Base-by-base conservation (phyloP, 768 basidiomycete genomes). In the Vararia minispora region DNA sequence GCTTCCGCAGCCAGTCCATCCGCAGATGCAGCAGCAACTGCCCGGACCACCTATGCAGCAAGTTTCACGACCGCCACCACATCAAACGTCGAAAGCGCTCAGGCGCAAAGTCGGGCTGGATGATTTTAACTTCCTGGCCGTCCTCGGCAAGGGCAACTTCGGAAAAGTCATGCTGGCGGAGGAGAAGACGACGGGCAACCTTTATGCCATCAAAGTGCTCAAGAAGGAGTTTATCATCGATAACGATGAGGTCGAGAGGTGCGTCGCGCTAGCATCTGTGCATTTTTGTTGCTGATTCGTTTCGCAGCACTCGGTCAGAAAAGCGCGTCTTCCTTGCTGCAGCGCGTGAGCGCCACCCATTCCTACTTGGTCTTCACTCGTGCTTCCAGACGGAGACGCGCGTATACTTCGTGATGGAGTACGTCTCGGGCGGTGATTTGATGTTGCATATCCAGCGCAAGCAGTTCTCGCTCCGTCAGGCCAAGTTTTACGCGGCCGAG, bases 221-320 rank as follows among this genome's bases (percentile, higher is more conserved):
- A 99, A 99, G 72, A 99, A 99, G 58, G 95, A 98, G 62, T 98
- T 99, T 56, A 98, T 99, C 58, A 98, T 99, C 52, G 95, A 99
- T 58, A 98, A 99, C 45, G 95, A 99, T 59, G 95, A 98, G 68
- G 91, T 99, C 3, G 95, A 98, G 63, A 95, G 91, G 94, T 94
- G 49, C 40, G 70, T 42, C 34, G 27, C 23, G 13, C 39, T 30
- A 28, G 7, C 14, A 22, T 28, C 3, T 12, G 22, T 27, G 14
- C 20, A 28, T 38, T 7, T 40, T 16, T 33, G 6, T 9, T 21
- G 31, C 41, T 35, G 3, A 35, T 32, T 27, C 33, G 18, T 10
- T 38, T 12, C 30, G 18, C 47, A 98, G 95, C 51, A 98, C 95
- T 14, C 92, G 94, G 43, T 98, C 95, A 2, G 95, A 99, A 61